Evolutionary conservation across 208 protist genomes (phyloP).

Genomic region (Leishmania amazonensis): DNA sequence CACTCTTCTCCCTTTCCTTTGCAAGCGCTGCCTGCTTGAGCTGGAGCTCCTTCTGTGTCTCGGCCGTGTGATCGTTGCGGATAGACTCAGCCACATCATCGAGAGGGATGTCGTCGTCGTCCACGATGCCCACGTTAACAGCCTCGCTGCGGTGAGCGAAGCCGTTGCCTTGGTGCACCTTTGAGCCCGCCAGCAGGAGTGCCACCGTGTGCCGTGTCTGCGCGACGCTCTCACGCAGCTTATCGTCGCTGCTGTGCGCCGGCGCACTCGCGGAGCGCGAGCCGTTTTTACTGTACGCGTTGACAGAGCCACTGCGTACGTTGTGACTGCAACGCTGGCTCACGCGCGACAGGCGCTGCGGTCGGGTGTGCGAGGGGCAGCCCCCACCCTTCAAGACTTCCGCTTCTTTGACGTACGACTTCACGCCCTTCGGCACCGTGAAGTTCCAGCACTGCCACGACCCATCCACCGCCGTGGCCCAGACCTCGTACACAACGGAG

Average conservation of each 20-base stretch:
- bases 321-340: slow-evolving; percentile 8
- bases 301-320: slow-evolving; percentile 5
- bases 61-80: slow-evolving; percentile 29
- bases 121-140: slow-evolving; percentile 3
- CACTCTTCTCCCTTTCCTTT: slow-evolving; percentile 13
- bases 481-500: slow-evolving; percentile 48
- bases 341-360: slow-evolving; percentile 23
- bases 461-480: slow-evolving; percentile 42
- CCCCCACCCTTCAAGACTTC: slow-evolving; percentile 9
- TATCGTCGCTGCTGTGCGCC: slow-evolving; percentile 10
- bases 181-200: slow-evolving; percentile 26
- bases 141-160: neutral
- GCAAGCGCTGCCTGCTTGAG: slow-evolving; percentile 18
- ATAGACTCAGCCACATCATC: slow-evolving; percentile 43
- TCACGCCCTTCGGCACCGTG: slow-evolving; percentile 27
- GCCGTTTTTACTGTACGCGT: neutral
- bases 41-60: slow-evolving; percentile 9
- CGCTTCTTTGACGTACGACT: slow-evolving; percentile 5
- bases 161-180: slow-evolving; percentile 5
- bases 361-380: slow-evolving; percentile 22
- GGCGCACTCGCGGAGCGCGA: neutral
- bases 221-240: slow-evolving; percentile 47
- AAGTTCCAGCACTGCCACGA: slow-evolving; percentile 57
- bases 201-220: slow-evolving; percentile 38
- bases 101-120: slow-evolving; percentile 26